phyloP scores from a whole-genome alignment of 371 early-diverging fungal species.

The Apophysomyces ossiformis region DNA sequence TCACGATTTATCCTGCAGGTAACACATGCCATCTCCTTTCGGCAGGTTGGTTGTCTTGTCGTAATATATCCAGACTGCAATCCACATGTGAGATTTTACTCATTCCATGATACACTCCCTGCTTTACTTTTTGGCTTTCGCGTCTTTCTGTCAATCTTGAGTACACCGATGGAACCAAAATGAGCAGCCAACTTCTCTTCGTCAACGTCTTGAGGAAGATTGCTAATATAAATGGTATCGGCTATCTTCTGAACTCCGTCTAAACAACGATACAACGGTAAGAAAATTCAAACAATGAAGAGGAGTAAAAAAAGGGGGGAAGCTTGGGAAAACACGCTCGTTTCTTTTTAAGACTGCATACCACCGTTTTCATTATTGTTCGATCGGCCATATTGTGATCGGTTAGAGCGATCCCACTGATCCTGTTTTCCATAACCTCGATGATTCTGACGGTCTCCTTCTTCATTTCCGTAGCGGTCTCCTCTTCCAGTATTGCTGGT shows the following conservation, averaged over 20 bases:
- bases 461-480: not conserved
- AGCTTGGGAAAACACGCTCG: too few species aligned
- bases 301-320: not conserved
- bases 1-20: not conserved
- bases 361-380: not conserved
- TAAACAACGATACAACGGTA: not conserved
- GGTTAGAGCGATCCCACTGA: constrained; percentile 4
- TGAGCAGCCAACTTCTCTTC: constrained; percentile 65
- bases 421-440: constrained; percentile 2
- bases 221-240: constrained; percentile 74
- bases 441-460: not conserved
- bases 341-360: not conserved
- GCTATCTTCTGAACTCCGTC: constrained; percentile 50
- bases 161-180: constrained; percentile 73
- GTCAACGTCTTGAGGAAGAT: constrained; percentile 57
- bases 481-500: not conserved
- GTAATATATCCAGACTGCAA: constrained; percentile 68
- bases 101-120: not conserved
- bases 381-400: constrained; percentile 4
- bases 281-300: not conserved
- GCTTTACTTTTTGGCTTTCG: constrained; percentile 60
- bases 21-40: constrained; percentile 70
- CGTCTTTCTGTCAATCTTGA: constrained; percentile 73
- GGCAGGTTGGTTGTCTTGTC: constrained; percentile 64
- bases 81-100: not conserved